Evolutionary conservation across 2,329 filamentous ascomycete genomes (phyloP).

Genomic region (Nectriaceae sp.): DNA sequence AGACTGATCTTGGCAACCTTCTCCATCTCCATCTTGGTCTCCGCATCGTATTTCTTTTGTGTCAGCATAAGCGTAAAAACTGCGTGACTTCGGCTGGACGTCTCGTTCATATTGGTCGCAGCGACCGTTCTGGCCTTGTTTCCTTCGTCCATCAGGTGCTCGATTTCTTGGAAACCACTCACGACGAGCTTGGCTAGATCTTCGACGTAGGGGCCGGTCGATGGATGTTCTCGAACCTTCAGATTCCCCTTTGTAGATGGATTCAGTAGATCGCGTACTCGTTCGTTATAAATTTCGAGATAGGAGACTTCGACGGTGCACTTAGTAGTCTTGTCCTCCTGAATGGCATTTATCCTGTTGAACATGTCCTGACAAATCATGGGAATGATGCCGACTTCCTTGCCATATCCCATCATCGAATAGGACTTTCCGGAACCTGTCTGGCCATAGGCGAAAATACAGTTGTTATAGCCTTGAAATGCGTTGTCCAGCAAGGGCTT

Average conservation of each 20-base stretch:
- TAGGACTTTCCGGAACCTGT: constrained; percentile 99
- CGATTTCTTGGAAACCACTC: constrained; percentile 90
- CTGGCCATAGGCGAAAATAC: constrained; percentile 98
- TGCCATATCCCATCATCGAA: constrained; percentile 99
- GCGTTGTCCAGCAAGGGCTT: constrained; percentile 94
- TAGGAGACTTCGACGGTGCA: constrained; percentile 98
- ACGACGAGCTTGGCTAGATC: constrained; percentile 95
- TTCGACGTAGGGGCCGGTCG: constrained; percentile 96
- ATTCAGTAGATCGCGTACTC: constrained; percentile 92
- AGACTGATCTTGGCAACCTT: constrained; percentile 98
- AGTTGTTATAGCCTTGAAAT: constrained; percentile 98
- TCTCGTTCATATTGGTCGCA: constrained; percentile 99
- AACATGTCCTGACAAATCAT: constrained; percentile 99
- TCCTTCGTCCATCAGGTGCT: constrained; percentile 97
- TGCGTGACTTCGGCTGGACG: constrained; percentile 95
- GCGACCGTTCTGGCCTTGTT: constrained; percentile 98
- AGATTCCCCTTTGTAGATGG: constrained; percentile 94
- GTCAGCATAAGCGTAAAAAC: constrained; percentile 96
- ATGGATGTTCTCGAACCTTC: constrained; percentile 96
- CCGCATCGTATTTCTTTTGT: constrained; percentile 86
- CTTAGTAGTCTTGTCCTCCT: constrained; percentile 72
- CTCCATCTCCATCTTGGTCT: constrained; percentile 96
- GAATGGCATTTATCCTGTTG: constrained; percentile 72
- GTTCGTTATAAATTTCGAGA: constrained; percentile 98
- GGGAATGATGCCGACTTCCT: constrained; percentile 93